Conservation (phyloP, 129 eudicot genomes). For the Scalesia atractyloides region DNA sequence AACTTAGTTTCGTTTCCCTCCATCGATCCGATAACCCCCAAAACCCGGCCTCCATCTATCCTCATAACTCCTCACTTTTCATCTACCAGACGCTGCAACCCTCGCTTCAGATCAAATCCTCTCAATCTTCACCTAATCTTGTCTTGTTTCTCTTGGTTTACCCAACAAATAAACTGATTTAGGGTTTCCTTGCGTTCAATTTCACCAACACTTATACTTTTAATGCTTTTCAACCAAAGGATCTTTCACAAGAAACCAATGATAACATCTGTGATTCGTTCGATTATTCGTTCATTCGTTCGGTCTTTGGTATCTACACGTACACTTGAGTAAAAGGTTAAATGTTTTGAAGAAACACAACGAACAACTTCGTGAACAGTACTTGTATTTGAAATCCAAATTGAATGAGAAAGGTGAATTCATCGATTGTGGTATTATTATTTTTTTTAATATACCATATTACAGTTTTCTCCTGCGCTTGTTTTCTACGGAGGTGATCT, state of each 20-base stretch:
- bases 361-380: slow-evolving; percentile 49
- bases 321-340: slow-evolving; percentile 63
- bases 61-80: too few species aligned
- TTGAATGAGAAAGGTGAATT: slow-evolving; percentile 57
- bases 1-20: too few species aligned
- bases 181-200: slow-evolving; percentile 4
- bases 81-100: too few species aligned
- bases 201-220: not conserved
- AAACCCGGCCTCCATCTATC: too few species aligned
- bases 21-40: too few species aligned
- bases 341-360: slow-evolving; percentile 45
- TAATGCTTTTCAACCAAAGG: slow-evolving; percentile 40
- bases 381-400: slow-evolving; percentile 44
- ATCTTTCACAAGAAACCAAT: slow-evolving; percentile 63
- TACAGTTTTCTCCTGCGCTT: not conserved
- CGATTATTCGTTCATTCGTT: slow-evolving; percentile 44
- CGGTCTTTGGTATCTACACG: slow-evolving; percentile 58
- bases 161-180: not conserved
- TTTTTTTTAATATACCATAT: slow-evolving; percentile 24
- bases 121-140: slow-evolving; percentile 22
- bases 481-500: too few species aligned
- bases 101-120: slow-evolving; percentile 34
- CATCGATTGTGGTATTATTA: slow-evolving; percentile 59
- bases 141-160: not conserved
- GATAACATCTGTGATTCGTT: slow-evolving; percentile 71